A percentile compares a stretch with the other conserved stretches of the same genome.
phyloP scores from a whole-genome alignment of 176 grass and related monocot species.

The Juncus effusus region DNA sequence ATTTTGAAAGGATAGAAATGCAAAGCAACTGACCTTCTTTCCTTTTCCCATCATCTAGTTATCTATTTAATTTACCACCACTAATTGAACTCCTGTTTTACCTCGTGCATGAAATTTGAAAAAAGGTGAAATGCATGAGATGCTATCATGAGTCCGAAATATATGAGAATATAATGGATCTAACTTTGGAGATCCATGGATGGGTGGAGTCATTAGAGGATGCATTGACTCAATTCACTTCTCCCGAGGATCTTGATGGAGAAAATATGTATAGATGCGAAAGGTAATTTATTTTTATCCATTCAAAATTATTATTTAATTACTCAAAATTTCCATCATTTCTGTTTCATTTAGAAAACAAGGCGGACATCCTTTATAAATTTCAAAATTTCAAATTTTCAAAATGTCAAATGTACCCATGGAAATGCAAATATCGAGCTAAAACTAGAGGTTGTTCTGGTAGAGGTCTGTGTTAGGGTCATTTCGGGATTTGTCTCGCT shows the following conservation, averaged over 20 bases:
- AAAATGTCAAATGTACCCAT: conserved; percentile 10
- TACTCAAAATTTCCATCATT: no score
- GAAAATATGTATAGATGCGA: conserved; percentile 99
- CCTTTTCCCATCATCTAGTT: no score
- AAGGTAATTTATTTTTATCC: conserved; percentile 42
- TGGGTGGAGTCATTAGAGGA: conserved; percentile 98
- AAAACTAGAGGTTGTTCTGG: no score
- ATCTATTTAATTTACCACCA: no score
- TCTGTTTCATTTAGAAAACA: no score
- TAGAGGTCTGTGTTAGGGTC: no score
- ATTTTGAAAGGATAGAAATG: no score
- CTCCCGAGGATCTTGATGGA: conserved; percentile 97
- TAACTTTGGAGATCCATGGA: conserved; percentile 98
- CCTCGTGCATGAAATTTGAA: conserved; percentile 25
- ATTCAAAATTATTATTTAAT: no score
- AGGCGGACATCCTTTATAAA: no score
- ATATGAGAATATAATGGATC: conserved; percentile 99
- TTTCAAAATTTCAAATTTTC: no score
- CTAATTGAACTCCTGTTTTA: background rate
- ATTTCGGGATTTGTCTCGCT: no score
- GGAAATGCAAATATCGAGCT: background rate
- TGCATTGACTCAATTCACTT: conserved; percentile 96
- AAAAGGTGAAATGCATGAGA: conserved; percentile 93
- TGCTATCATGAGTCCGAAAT: conserved; percentile 92
- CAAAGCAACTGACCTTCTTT: no score